Evolutionary conservation across 148 eudicot genomes (phyloP).

Genomic region (Chenopodium quinoa): DNA sequence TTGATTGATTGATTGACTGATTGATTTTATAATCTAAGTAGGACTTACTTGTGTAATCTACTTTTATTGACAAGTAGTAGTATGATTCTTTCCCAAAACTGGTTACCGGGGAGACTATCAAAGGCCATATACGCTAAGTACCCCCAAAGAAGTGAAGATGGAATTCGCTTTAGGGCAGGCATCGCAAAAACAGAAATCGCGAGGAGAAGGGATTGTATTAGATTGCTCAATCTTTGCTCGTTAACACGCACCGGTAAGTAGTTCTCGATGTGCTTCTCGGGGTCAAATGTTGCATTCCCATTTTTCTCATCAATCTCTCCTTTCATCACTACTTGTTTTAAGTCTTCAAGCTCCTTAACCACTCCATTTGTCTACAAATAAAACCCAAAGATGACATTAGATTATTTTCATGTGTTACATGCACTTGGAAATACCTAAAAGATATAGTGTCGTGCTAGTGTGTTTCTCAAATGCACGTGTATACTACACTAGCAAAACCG

Average conservation of each 20-base stretch:
- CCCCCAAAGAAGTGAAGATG: slow-evolving; percentile 75
- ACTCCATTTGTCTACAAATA: slow-evolving; percentile 24
- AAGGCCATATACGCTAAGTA: slow-evolving; percentile 73
- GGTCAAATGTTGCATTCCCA: slow-evolving; percentile 33
- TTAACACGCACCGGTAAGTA: slow-evolving; percentile 68
- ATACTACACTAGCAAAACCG: no score
- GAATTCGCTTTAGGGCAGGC: slow-evolving; percentile 60
- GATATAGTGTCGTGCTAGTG: no score
- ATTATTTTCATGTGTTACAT: not conserved
- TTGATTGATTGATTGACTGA: no score
- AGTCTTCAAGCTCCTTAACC: slow-evolving; percentile 23
- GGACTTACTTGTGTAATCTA: slow-evolving; percentile 55
- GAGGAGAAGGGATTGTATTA: slow-evolving; percentile 57
- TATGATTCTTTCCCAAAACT: slow-evolving; percentile 63
- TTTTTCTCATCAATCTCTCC: slow-evolving; percentile 27
- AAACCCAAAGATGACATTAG: not conserved
- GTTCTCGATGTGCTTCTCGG: slow-evolving; percentile 51
- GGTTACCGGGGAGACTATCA: slow-evolving; percentile 66
- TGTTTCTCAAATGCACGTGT: no score
- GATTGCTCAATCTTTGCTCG: slow-evolving; percentile 68
- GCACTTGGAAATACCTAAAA: not conserved
- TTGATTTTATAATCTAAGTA: not conserved
- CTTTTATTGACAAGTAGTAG: slow-evolving; percentile 47
- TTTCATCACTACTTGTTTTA: slow-evolving; percentile 49
- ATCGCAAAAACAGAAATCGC: slow-evolving; percentile 44